Evolutionary conservation across 2,329 filamentous ascomycete species (phyloP).

Genomic region (Cyphellophora europaea): DNA sequence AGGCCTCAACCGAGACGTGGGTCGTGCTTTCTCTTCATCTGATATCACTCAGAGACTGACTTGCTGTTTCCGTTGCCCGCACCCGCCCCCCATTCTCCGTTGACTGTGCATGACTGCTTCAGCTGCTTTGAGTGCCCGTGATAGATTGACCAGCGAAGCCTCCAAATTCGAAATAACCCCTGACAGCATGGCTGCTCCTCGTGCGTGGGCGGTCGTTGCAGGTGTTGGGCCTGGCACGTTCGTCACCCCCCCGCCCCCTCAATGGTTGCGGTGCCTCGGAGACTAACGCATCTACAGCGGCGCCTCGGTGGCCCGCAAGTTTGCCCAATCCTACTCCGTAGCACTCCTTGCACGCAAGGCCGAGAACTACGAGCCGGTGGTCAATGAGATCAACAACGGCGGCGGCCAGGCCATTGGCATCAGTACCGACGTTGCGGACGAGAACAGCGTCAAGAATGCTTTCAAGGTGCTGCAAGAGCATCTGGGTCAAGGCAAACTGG

Average conservation of each 20-base stretch:
- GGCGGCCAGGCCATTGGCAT: constrained; percentile 54
- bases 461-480: constrained; percentile 46
- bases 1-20: too few species aligned
- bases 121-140: not conserved
- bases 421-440: constrained; percentile 48
- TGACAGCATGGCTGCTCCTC: constrained; percentile 19
- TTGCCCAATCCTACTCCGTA: constrained; percentile 49
- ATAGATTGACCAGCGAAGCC: not conserved
- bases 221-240: constrained; percentile 37
- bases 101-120: not conserved
- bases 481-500: constrained; percentile 35
- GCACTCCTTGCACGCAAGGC: constrained; percentile 51
- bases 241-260: constrained; percentile 5
- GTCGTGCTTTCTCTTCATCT: too few species aligned
- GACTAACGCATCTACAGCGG: constrained; percentile 28
- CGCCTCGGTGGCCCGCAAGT: constrained; percentile 50
- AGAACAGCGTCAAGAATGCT: constrained; percentile 42
- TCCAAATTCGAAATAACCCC: not conserved
- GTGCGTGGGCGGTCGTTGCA: constrained; percentile 36
- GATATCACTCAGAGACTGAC: too few species aligned
- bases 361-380: constrained; percentile 45
- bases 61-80: too few species aligned
- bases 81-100: too few species aligned
- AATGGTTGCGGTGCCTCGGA: too few species aligned
- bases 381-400: constrained; percentile 48